These are phyloP conservation scores for Trichomonas gallinae DNA, from an alignment of 208 protist species.

Conservation along the genomic window DNA sequence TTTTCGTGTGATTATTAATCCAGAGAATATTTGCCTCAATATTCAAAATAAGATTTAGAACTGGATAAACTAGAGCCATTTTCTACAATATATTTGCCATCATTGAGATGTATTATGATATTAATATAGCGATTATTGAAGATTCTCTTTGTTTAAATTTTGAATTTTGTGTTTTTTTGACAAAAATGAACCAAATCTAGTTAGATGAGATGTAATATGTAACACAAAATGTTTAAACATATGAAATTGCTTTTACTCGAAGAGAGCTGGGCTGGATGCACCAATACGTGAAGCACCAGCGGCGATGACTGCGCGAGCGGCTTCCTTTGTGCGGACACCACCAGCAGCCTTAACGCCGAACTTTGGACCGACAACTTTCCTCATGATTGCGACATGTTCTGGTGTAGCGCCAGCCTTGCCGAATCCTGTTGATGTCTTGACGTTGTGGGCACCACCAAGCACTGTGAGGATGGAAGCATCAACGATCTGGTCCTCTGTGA, in stretches of 20 bases:
- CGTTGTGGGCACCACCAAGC: neutral
- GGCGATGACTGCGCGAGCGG: neutral
- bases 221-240: no score
- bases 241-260: constrained; percentile 11
- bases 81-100: no score
- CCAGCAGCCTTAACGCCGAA: constrained; percentile 3
- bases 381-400: neutral
- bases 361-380: neutral
- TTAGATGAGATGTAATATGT: no score
- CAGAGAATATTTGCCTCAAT: no score
- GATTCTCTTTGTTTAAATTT: no score
- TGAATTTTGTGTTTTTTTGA: no score
- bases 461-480: constrained; percentile 14
- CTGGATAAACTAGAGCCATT: no score
- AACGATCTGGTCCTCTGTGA: neutral
- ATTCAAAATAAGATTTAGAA: no score
- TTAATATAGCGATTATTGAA: no score
- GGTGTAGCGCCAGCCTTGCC: neutral
- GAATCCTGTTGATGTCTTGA: constrained; percentile 4
- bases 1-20: no score
- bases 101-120: no score
- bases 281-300: neutral
- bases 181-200: no score
- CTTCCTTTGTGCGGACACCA: neutral
- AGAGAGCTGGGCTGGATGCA: neutral